phyloP scores from a whole-genome alignment of 1,284 basidiomycete genomes.

The Ganoderma meredithae region DNA sequence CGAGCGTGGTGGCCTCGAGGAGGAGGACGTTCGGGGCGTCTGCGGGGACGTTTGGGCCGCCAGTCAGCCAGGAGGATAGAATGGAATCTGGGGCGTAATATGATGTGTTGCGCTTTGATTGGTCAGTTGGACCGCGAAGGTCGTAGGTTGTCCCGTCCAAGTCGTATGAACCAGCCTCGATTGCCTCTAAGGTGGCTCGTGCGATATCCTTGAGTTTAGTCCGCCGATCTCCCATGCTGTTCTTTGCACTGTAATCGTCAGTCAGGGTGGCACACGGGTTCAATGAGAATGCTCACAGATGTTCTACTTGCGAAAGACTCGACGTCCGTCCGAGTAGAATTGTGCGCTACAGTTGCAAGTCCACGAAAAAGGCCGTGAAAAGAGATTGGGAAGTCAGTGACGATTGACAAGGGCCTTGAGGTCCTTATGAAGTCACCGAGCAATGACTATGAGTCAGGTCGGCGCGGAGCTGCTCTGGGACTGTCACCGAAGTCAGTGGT shows the following conservation, averaged over 20 bases:
- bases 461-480: background rate
- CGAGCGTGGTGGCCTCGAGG: conserved; percentile 61
- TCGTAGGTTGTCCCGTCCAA: conserved; percentile 38
- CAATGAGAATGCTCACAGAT: background rate
- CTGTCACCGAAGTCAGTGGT: background rate
- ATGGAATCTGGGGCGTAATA: conserved; percentile 50
- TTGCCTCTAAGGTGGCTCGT: conserved; percentile 42
- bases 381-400: background rate
- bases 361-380: background rate
- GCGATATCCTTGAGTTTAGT: conserved; percentile 38
- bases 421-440: background rate
- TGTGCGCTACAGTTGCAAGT: background rate
- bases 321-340: background rate
- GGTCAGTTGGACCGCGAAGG: conserved; percentile 42
- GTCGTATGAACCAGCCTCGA: conserved; percentile 41
- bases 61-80: conserved; percentile 47
- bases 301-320: background rate
- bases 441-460: background rate
- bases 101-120: conserved; percentile 48
- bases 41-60: conserved; percentile 27
- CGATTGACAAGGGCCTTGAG: background rate
- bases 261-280: background rate
- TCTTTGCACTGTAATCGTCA: background rate
- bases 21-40: conserved; percentile 46
- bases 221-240: conserved; percentile 28